Conservation (phyloP, 257 asterid species). For the Parsonsia alboflavescens region DNA sequence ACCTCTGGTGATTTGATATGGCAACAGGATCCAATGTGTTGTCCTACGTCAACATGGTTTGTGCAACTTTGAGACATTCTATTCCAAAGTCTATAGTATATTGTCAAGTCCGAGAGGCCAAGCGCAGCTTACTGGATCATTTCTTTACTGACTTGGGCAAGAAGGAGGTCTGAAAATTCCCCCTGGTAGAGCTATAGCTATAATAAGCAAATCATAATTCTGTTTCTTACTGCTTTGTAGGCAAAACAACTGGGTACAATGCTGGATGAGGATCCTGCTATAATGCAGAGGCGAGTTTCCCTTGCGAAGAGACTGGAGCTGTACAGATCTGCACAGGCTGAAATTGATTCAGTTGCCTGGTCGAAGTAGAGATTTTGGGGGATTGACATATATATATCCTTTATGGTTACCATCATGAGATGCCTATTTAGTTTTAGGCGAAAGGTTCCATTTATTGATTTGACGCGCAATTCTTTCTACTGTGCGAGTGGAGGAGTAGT, state of each 20-base stretch:
- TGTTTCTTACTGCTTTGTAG: slow-evolving; percentile 31
- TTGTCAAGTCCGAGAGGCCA: slow-evolving; percentile 99
- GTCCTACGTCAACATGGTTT: slow-evolving; percentile 93
- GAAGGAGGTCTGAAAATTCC: slow-evolving; percentile 60
- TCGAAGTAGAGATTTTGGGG: slow-evolving; percentile 51
- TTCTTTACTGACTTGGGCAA: slow-evolving; percentile 83
- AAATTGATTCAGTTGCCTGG: slow-evolving; percentile 96
- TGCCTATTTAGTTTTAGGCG: not conserved
- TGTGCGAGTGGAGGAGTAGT: not conserved
- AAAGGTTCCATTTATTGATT: slow-evolving; percentile 27
- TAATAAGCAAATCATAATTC: not conserved
- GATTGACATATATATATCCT: slow-evolving; percentile 5
- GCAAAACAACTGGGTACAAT: slow-evolving; percentile 69
- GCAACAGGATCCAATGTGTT: slow-evolving; percentile 78
- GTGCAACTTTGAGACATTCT: slow-evolving; percentile 86
- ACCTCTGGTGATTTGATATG: not conserved
- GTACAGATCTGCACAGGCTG: slow-evolving; percentile 90
- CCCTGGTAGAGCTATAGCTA: not conserved
- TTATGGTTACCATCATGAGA: not conserved
- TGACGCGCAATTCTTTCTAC: slow-evolving; percentile 12
- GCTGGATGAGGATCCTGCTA: slow-evolving; percentile 97
- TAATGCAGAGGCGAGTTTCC: slow-evolving; percentile 73
- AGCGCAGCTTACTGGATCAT: slow-evolving; percentile 89
- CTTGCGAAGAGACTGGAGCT: slow-evolving; percentile 87
- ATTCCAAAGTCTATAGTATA: slow-evolving; percentile 93